These are phyloP conservation scores for Porphyrellus cyaneotinctus DNA, from an alignment of 768 basidiomycete genomes.

Conservation along the genomic window DNA sequence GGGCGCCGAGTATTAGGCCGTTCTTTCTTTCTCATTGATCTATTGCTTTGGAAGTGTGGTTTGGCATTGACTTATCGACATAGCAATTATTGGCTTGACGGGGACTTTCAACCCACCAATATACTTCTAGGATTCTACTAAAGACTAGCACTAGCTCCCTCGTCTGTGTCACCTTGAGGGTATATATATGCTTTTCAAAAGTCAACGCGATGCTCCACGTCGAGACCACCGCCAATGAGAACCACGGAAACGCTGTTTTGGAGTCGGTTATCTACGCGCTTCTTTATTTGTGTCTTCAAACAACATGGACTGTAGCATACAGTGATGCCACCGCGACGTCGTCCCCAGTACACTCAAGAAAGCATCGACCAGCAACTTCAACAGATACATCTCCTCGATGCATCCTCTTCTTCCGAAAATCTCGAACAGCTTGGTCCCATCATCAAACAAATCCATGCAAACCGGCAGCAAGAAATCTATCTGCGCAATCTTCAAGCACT, in stretches of 20 bases:
- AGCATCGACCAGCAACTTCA: conserved; percentile 87
- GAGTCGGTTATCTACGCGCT: too few species aligned
- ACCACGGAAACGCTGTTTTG: conserved; percentile 27
- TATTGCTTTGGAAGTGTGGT: conserved; percentile 2
- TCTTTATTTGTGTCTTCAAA: too few species aligned
- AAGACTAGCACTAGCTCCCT: background rate
- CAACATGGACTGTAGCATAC: conserved; percentile 23
- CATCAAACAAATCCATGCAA: conserved; percentile 89
- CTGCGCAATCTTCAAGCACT: conserved; percentile 82
- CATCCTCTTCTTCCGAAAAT: conserved; percentile 87
- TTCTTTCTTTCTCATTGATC: background rate
- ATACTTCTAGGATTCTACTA: conserved; percentile 5
- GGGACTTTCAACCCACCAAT: background rate
- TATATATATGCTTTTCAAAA: background rate
- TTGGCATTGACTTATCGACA: conserved; percentile 10
- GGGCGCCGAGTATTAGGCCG: conserved; percentile 45
- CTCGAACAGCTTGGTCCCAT: conserved; percentile 93
- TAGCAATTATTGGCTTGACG: conserved; percentile 9
- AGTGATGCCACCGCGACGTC: conserved; percentile 70
- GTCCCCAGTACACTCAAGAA: conserved; percentile 73
- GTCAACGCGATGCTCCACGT: conserved; percentile 35
- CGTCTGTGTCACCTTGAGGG: background rate
- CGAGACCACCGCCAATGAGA: conserved; percentile 27
- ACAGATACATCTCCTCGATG: conserved; percentile 85
- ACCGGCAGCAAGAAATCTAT: conserved; percentile 84